Evolutionary conservation across 2,329 filamentous ascomycete genomes (phyloP), one percentile per base, ranked within the genome.

Genomic region (Capronia coronata): DNA sequence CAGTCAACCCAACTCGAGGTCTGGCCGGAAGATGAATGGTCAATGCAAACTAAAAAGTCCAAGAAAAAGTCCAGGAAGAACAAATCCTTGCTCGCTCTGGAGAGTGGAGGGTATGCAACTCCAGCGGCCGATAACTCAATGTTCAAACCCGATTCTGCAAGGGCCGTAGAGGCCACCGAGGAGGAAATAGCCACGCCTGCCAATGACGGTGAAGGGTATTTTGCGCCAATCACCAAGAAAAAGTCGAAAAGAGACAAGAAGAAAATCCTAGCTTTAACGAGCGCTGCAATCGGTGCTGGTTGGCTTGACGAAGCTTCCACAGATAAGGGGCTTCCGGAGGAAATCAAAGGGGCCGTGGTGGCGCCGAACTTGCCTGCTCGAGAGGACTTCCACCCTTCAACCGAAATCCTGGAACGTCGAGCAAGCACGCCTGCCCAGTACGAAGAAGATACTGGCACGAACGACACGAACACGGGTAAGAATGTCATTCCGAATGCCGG

Each of bases 11-110:
- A n/a, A 6, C 14, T 11, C 13, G 29, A 32, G 13, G 7, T 11
- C n/a, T 32, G 7, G 6, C 29, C 29, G 11, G 43, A 43, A 2
- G 41, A 43, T 13, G 48, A 56, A 49, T 50, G 49, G 51, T 60
- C 55, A 34, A 55, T 58, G 23, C 46, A 54, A 6, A 59, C 56
- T 27, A 65, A 65, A 51, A 70, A 68, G 54, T 61, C 64, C 1
- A 51, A 53, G 27, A 52, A 57, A 35, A 47, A 52, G 34, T 16
- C 39, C 14, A 52, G 44, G 32, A 46, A 49, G 9, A 46, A 25
- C 30, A 55, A 46, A 47, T 21, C 19, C 45, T 32, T 37, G 9
- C 7, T n/a, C 7, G 13, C 29, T 7, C 13, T n/a, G 13, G 29
- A 32, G 29, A 32, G 29, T 32, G 29, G 13, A 18, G 29, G n/a